Evolutionary conservation across 768 basidiomycete genomes (phyloP), one percentile per base, ranked within the genome.

Genomic region (Polyporus arcularius): DNA sequence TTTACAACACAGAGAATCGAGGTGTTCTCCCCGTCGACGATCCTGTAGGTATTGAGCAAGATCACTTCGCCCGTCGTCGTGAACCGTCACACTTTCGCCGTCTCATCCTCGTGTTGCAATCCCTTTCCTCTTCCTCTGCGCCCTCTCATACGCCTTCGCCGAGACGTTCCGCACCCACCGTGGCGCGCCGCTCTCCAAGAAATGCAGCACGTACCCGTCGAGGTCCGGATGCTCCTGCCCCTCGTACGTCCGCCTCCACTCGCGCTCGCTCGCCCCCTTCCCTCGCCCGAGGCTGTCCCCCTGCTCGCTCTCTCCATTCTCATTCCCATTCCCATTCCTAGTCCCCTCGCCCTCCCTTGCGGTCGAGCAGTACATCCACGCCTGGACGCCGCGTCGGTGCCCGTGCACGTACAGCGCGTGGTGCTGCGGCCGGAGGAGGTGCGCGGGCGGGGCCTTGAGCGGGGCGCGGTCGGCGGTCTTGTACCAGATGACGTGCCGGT

Each of bases 191-290:
- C 42, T 30, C n/a, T 51, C 40, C 39, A 57, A n/a, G 28, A 57
- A 11, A 26, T 58, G 51, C 51, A 58, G 50, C 31, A 58, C 57
- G 41, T 58, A 58, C 12, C 57, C 57, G 50, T 45, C 50, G 40
- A 58, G 3, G 32, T 53, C 50, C 31, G 57, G 57, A 50, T 58
- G 57, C 41, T 15, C 6, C 12, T 52, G 2, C 2, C 57, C 57
- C n/a, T 38, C 35, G 47, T 46, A 45, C 40, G 52, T 41, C 16
- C n/a, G 4, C 31, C 28, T 39, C 57, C 49, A 52, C n/a, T 42
- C 32, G 30, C 7, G 40, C 18, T 58, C 42, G 43, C 43, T 21
- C 43, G 43, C 16, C n/a, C n/a, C 16, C 15, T 45, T n/a, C 43
- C 43, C 14, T 26, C 21, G 21, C 21, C 21, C 21, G 21, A 26